Percentiles rank a stretch among this genome's conserved stretches.
These are phyloP conservation scores for Ceratocystis huliohia DNA, from an alignment of 2,329 filamentous ascomycete species.

Conservation along the genomic window DNA sequence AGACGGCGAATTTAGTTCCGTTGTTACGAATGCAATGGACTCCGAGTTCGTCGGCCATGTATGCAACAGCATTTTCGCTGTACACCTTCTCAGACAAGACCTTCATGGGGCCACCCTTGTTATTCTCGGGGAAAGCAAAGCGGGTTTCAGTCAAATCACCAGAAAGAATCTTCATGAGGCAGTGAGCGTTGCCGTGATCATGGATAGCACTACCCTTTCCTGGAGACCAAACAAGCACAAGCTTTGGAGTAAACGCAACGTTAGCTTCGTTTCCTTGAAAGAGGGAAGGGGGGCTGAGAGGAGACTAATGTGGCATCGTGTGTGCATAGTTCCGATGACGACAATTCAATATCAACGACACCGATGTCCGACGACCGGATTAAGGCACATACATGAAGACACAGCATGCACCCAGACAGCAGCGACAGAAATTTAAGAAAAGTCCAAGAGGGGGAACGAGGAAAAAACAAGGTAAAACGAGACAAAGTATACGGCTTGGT, in stretches of 20 bases:
- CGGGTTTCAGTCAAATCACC: slow-evolving; percentile 70
- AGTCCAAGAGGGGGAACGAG: background rate
- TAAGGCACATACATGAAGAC: background rate
- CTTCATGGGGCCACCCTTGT: slow-evolving; percentile 43
- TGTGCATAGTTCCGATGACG: background rate
- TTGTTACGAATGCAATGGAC: slow-evolving; percentile 73
- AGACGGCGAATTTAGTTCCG: slow-evolving; percentile 65
- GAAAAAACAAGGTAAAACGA: background rate
- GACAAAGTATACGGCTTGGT: background rate
- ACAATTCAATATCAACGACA: background rate
- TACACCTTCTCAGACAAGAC: slow-evolving; percentile 57
- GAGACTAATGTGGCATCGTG: background rate
- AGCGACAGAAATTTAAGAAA: background rate
- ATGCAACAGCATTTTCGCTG: slow-evolving; percentile 61
- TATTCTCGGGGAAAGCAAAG: slow-evolving; percentile 55
- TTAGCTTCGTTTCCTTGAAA: background rate
- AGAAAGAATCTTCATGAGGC: slow-evolving; percentile 78
- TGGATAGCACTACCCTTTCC: slow-evolving; percentile 75
- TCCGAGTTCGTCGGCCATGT: slow-evolving; percentile 84
- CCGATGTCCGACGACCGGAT: background rate
- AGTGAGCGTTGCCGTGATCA: slow-evolving; percentile 80
- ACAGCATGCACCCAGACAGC: background rate
- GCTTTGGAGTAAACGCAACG: slow-evolving; percentile 33
- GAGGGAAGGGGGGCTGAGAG: background rate
- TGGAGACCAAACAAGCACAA: slow-evolving; percentile 81